Conservation (phyloP, 2,329 filamentous ascomycete species). For the Hypoxylon sp. region DNA sequence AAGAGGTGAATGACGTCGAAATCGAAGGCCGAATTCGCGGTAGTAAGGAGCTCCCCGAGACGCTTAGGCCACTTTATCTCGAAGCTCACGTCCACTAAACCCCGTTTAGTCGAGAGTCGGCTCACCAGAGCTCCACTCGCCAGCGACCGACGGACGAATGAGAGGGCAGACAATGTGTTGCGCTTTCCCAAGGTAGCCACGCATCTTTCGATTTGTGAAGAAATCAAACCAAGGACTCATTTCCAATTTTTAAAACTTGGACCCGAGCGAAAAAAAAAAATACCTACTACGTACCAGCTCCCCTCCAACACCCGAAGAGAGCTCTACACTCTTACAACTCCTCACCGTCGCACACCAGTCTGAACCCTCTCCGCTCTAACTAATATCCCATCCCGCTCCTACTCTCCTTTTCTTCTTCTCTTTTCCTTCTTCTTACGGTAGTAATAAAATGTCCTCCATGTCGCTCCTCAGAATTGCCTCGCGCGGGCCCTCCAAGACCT, state of each 20-base stretch:
- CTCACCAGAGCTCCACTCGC: constrained; percentile 23
- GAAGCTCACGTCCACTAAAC: constrained; percentile 20
- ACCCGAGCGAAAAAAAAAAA: neutral
- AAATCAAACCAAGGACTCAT: constrained; percentile 40
- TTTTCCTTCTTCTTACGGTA: constrained; percentile 9
- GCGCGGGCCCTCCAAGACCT: constrained; percentile 74
- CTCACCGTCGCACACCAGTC: constrained; percentile 13
- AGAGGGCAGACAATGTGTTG: constrained; percentile 36
- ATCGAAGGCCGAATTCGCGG: constrained; percentile 5
- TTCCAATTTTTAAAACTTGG: constrained; percentile 24
- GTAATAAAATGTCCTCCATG: constrained; percentile 71
- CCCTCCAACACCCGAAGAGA: neutral
- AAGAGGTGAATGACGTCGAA: constrained; percentile 13
- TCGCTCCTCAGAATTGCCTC: constrained; percentile 79
- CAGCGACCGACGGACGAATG: constrained; percentile 42
- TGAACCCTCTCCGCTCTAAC: constrained; percentile 15
- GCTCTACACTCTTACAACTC: constrained; percentile 2
- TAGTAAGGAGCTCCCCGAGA: constrained; percentile 16
- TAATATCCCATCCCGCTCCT: constrained; percentile 6
- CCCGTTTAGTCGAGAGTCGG: neutral
- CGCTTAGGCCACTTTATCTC: constrained; percentile 25
- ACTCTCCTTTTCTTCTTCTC: constrained; percentile 1
- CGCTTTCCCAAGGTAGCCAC: constrained; percentile 36
- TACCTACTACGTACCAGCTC: neutral
- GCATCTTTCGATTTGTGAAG: constrained; percentile 50